phyloP scores from a whole-genome alignment of 179 eudicot genomes.

The Spinacia oleracea region DNA sequence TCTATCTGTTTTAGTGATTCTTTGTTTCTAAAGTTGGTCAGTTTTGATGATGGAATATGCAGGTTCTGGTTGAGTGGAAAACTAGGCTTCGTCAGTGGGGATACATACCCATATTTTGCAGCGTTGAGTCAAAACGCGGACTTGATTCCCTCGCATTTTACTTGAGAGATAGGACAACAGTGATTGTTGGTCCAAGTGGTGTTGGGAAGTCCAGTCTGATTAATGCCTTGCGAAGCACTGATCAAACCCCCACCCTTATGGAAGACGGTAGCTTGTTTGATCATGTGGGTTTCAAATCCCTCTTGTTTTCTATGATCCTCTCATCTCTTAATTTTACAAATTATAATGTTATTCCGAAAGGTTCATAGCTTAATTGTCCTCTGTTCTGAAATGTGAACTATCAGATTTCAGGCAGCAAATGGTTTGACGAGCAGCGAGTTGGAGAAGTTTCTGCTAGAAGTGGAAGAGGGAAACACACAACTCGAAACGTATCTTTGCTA shows the following conservation, averaged over 20 bases:
- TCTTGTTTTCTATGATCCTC: conserved; percentile 10
- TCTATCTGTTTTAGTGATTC: background rate
- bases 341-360: background rate
- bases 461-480: conserved; percentile 98
- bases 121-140: conserved; percentile 67
- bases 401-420: conserved; percentile 76
- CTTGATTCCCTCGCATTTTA: conserved; percentile 72
- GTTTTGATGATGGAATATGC: conserved; percentile 24
- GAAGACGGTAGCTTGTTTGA: conserved; percentile 60
- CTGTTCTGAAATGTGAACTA: background rate
- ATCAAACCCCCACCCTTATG: conserved; percentile 28
- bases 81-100: conserved; percentile 82
- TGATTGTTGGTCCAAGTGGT: conserved; percentile 96
- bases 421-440: conserved; percentile 88
- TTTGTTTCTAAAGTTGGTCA: conserved; percentile 1
- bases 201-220: conserved; percentile 96
- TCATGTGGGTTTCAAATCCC: conserved; percentile 46
- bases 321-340: background rate
- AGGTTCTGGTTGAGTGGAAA: conserved; percentile 71
- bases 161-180: conserved; percentile 77
- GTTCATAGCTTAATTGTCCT: background rate
- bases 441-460: conserved; percentile 95
- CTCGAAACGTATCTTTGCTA: conserved; percentile 82
- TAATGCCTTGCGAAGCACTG: conserved; percentile 71
- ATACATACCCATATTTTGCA: conserved; percentile 79